These are phyloP conservation scores for Ulmus americana DNA, from an alignment of 331 rosid genomes.

Conservation along the genomic window DNA sequence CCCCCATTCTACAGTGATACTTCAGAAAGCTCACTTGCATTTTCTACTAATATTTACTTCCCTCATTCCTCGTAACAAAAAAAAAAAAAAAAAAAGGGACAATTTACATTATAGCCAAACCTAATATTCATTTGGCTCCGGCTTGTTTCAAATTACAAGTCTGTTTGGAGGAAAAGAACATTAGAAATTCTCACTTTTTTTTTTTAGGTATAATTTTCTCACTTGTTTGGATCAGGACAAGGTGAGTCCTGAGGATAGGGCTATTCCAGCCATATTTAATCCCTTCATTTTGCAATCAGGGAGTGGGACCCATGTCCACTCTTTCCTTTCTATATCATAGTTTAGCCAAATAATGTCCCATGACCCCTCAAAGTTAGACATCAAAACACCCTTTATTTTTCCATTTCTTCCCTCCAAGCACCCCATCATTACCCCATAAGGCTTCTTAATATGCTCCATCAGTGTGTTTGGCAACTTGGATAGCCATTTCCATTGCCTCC, in stretches of 20 bases:
- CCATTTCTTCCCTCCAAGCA: slow-evolving; percentile 52
- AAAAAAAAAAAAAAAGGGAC: no score
- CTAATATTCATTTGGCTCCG: neutral
- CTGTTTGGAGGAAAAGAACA: neutral
- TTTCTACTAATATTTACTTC: neutral
- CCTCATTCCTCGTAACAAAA: no score
- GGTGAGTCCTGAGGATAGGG: slow-evolving; percentile 50
- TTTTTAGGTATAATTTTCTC: neutral
- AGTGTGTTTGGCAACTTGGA: slow-evolving; percentile 24
- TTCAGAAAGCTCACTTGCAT: slow-evolving; percentile 4
- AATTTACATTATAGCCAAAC: neutral
- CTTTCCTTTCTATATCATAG: slow-evolving; percentile 21
- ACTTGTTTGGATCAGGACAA: slow-evolving; percentile 22
- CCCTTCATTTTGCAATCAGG: slow-evolving; percentile 60
- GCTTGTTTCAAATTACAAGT: neutral
- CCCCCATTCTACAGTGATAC: no score
- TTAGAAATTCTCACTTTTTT: neutral
- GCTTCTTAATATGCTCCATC: slow-evolving; percentile 36
- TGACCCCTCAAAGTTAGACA: slow-evolving; percentile 46
- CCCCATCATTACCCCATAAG: slow-evolving; percentile 56
- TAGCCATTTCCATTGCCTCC: slow-evolving; percentile 38
- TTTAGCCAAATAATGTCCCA: slow-evolving; percentile 53
- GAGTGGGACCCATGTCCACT: slow-evolving; percentile 40
- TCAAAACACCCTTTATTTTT: slow-evolving; percentile 32
- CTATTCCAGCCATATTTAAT: slow-evolving; percentile 53